phyloP scores from a whole-genome alignment of 768 basidiomycete genomes.

The Ramaria sp. region DNA sequence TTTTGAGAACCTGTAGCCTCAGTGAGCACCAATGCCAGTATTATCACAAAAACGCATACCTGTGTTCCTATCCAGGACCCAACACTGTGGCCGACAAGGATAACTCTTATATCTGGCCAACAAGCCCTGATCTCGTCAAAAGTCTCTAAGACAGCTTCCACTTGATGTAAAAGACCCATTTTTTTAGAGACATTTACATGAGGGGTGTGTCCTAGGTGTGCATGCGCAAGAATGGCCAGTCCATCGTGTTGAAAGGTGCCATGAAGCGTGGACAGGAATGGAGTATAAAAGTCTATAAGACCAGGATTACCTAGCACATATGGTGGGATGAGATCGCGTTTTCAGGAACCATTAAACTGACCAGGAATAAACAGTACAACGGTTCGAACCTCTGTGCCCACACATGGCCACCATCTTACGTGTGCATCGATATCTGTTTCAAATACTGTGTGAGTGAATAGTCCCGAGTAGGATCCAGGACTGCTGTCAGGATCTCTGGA shows the following conservation, averaged over 20 bases:
- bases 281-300: constrained; percentile 53
- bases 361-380: constrained; percentile 5
- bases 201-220: constrained; percentile 56
- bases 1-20: constrained; percentile 39
- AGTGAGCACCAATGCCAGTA: neutral
- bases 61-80: constrained; percentile 62
- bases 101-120: constrained; percentile 20
- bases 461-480: neutral
- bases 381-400: neutral
- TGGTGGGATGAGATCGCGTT: neutral
- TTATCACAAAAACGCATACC: constrained; percentile 24
- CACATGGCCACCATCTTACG: constrained; percentile 4
- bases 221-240: constrained; percentile 48
- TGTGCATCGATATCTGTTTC: neutral
- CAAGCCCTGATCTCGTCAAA: constrained; percentile 26
- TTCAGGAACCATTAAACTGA: neutral
- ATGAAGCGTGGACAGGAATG: constrained; percentile 49
- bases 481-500: neutral
- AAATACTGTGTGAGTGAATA: neutral
- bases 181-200: constrained; percentile 21
- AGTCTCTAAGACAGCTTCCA: constrained; percentile 45
- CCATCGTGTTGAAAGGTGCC: constrained; percentile 19
- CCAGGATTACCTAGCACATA: constrained; percentile 40
- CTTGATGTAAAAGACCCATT: constrained; percentile 35
- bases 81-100: constrained; percentile 58